Conservation (phyloP, 2,329 filamentous ascomycete genomes). For the Colletotrichum agaves region DNA sequence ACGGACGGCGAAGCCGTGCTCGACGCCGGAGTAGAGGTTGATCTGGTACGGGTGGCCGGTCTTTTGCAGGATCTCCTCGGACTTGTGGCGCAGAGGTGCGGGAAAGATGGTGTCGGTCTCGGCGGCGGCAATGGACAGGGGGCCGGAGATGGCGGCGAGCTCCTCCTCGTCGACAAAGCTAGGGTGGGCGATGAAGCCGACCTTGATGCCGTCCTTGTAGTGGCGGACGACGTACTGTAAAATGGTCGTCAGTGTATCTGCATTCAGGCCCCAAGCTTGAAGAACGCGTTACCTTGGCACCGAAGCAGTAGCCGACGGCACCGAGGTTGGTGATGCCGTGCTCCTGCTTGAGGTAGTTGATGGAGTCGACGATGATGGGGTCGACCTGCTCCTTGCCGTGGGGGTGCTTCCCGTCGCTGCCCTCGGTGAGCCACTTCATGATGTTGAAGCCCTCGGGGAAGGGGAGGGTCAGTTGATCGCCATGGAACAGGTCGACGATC, state of each 20-base stretch:
- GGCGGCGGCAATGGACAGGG: constrained; percentile 73
- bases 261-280: neutral
- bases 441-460: constrained; percentile 43
- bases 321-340: constrained; percentile 69
- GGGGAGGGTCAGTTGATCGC: constrained; percentile 60
- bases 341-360: constrained; percentile 68
- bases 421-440: constrained; percentile 50
- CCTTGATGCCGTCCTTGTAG: constrained; percentile 71
- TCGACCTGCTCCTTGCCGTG: constrained; percentile 49
- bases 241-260: neutral
- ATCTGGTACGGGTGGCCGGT: constrained; percentile 76
- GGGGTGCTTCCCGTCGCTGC: constrained; percentile 59
- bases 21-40: constrained; percentile 76
- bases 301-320: constrained; percentile 79
- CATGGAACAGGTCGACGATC: constrained; percentile 52
- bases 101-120: constrained; percentile 76
- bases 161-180: constrained; percentile 77
- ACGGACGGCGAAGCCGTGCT: constrained; percentile 81
- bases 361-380: constrained; percentile 46
- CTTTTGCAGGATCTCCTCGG: constrained; percentile 70
- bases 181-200: constrained; percentile 80
- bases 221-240: constrained; percentile 75
- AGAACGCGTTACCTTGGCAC: constrained; percentile 66
- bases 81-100: constrained; percentile 69
- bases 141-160: constrained; percentile 72